Conservation (phyloP, 805 yeast genomes). For the Starmerella roubikii region DNA sequence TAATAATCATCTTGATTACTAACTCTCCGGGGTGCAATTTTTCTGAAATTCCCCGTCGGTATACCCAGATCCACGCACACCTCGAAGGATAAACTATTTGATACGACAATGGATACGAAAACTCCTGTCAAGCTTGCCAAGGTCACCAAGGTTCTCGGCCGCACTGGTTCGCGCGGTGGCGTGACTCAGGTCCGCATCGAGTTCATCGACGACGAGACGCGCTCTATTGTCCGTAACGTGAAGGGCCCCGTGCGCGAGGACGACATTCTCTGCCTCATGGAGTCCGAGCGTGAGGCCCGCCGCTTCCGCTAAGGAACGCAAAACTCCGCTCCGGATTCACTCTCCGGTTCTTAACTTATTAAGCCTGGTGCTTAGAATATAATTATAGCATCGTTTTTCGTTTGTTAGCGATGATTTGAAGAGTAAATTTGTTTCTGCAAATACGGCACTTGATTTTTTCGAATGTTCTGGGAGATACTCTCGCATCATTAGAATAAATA, state of each 20-base stretch:
- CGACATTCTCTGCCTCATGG: conserved; percentile 98
- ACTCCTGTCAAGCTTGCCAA: conserved; percentile 95
- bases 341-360: neutral
- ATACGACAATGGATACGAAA: conserved; percentile 31
- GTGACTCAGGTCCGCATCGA: conserved; percentile 97
- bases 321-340: neutral
- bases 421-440: too few relatives aligned
- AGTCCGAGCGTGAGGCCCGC: conserved; percentile 97
- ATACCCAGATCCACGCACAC: too few relatives aligned
- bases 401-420: too few relatives aligned
- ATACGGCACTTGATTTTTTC: too few relatives aligned
- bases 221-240: conserved; percentile 95
- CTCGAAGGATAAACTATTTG: neutral
- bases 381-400: conserved; percentile 1
- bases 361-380: neutral
- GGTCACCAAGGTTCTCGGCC: conserved; percentile 98
- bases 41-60: conserved; percentile 4
- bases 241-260: conserved; percentile 97
- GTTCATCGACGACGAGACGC: conserved; percentile 86
- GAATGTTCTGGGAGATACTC: neutral
- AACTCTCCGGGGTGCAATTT: too few relatives aligned
- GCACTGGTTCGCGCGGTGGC: conserved; percentile 99
- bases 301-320: conserved; percentile 30
- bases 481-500: neutral
- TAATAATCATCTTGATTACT: too few relatives aligned